Base-by-base conservation (phyloP, 768 basidiomycete species). In the Rhizopogon vesiculosus region DNA sequence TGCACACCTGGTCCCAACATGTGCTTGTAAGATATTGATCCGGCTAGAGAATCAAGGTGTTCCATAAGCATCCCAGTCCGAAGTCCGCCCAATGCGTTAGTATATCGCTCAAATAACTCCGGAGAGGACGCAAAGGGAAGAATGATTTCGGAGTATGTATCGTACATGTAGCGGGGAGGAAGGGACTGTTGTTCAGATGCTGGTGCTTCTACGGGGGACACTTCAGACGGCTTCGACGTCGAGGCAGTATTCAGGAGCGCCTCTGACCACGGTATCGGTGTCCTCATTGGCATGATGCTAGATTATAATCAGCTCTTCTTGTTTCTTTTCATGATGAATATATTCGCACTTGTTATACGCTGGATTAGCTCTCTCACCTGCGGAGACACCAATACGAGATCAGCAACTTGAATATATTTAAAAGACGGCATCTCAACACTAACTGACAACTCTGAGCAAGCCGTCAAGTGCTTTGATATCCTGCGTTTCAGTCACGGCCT, bases 1-100 rank as follows among this genome's bases (percentile, higher is more conserved):
- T 78, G 69, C n/a, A 83, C 79, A 10, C 69, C 71, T 0, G 85
- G 86, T 1, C 86, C 87, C 5, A 89, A 78, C 78, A 90, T 77
- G 69, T 92, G 90, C 66, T 90, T 87, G 69, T 92, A 93, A 4
- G 89, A 78, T 55, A 92, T 89, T 3, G 86, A 87, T 31, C 90
- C 91, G 6, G 91, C 90, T n/a, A 92, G 73, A 3, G 88, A 89
- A 65, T 93, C 91, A 35, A 92, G 76, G 64, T 91, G 86, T 69
- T 89, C 85, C 83, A 89, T 85, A 28, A 90, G 71, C 72, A 82
- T 84, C 42, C 88, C 87, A 1, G 77, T 87, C 42, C 87, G 79
- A 58, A 89, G 83, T 16, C 86, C 84, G 16, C 88, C 88, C 25
- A 77, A 76, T 0, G 85, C 85, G 63, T 88, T 89, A 7, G 80